These are phyloP conservation scores for Prunus kanzakura DNA, from an alignment of 306 rosid genomes.

Conservation along the genomic window DNA sequence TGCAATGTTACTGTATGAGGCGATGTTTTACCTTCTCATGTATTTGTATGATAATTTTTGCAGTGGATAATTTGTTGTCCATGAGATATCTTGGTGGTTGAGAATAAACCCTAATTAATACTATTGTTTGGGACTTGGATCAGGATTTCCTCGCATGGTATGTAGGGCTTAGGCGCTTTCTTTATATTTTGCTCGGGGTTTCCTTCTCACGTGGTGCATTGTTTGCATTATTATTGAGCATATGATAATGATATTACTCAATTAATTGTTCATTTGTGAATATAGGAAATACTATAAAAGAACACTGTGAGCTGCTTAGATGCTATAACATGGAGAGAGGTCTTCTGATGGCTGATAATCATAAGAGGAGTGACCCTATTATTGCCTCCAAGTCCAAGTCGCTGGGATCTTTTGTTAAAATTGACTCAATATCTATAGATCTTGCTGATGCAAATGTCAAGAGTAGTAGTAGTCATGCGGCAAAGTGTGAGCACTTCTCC, in stretches of 20 bases:
- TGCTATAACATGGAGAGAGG: constrained; percentile 38
- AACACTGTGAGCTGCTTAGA: constrained; percentile 22
- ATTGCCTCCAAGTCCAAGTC: constrained; percentile 46
- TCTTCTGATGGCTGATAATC: constrained; percentile 32
- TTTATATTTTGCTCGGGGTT: neutral
- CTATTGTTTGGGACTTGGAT: constrained; percentile 28
- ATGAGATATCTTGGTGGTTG: constrained; percentile 26
- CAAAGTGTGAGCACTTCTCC: constrained; percentile 80
- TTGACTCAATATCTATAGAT: constrained; percentile 83
- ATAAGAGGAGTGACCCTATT: constrained; percentile 29
- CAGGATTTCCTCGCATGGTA: constrained; percentile 20
- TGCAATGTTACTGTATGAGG: constrained; percentile 21
- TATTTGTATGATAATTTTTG: constrained; percentile 10
- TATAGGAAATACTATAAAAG: constrained; percentile 25
- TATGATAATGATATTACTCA: constrained; percentile 22
- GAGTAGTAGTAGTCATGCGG: constrained; percentile 31
- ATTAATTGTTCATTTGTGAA: constrained; percentile 19
- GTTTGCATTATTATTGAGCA: constrained; percentile 3
- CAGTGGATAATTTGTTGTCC: constrained; percentile 15
- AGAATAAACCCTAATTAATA: constrained; percentile 47
- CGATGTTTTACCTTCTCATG: constrained; percentile 11
- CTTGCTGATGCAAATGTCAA: constrained; percentile 49
- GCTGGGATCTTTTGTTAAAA: constrained; percentile 60
- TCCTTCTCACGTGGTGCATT: neutral
- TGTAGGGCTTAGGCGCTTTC: constrained; percentile 6